These are phyloP conservation scores for Naganishia antarctica DNA, from an alignment of 768 basidiomycete species.

Conservation along the genomic window DNA sequence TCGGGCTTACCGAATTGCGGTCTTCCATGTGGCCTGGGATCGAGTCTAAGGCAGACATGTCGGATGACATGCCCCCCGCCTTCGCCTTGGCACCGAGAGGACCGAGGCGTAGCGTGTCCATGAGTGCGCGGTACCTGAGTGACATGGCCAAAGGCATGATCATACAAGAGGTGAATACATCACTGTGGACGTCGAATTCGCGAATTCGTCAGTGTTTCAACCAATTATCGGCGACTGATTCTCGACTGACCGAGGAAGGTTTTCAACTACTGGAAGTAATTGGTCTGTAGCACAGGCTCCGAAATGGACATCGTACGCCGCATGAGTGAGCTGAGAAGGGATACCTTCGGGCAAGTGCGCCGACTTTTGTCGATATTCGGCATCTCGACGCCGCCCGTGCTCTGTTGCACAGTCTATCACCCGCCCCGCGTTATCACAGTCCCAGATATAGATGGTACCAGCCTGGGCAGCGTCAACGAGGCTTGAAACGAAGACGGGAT, in stretches of 20 bases:
- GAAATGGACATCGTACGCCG: constrained; percentile 23
- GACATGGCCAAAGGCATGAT: constrained; percentile 24
- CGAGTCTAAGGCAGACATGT: not conserved
- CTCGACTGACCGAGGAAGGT: constrained; percentile 24
- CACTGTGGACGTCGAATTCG: no score
- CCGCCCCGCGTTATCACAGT: constrained; percentile 28
- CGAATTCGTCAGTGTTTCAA: no score
- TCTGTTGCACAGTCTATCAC: constrained; percentile 24
- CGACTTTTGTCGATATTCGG: constrained; percentile 1
- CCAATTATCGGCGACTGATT: not conserved
- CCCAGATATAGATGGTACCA: constrained; percentile 29
- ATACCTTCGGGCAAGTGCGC: constrained; percentile 8
- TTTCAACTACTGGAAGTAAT: constrained; percentile 18
- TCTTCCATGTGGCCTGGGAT: constrained; percentile 28
- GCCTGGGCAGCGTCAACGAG: constrained; percentile 24
- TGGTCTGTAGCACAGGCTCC: constrained; percentile 22
- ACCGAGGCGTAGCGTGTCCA: constrained; percentile 15
- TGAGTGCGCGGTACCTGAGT: constrained; percentile 20
- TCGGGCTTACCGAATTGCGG: constrained; percentile 21
- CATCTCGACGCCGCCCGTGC: constrained; percentile 24
- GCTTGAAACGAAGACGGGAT: constrained; percentile 26
- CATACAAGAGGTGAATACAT: constrained; percentile 29
- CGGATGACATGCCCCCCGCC: not conserved
- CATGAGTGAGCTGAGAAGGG: constrained; percentile 7
- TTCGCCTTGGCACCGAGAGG: not conserved